phyloP scores from a whole-genome alignment of 2,329 filamentous ascomycete species.

The Monilinia aucupariae region DNA sequence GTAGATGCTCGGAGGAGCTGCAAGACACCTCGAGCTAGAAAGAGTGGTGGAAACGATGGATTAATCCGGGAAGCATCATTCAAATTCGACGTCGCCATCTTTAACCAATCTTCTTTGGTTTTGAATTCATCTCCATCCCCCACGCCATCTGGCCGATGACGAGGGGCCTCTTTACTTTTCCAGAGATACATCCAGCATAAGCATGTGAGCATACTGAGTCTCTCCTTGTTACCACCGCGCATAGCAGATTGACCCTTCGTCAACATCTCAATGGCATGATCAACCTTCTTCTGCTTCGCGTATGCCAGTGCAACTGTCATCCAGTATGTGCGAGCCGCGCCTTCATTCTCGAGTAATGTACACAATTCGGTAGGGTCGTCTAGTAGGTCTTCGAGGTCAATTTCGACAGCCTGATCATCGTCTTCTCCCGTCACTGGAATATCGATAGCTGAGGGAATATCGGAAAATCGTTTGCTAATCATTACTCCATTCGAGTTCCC shows the following conservation, averaged over 20 bases:
- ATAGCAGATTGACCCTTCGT: constrained; percentile 59
- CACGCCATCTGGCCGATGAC: constrained; percentile 58
- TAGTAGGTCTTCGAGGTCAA: constrained; percentile 82
- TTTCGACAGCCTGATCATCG: constrained; percentile 72
- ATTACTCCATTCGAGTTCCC: constrained; percentile 23
- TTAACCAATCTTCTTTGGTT: constrained; percentile 90
- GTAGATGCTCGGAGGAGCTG: constrained; percentile 83
- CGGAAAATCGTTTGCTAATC: constrained; percentile 49
- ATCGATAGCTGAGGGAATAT: constrained; percentile 61
- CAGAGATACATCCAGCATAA: constrained; percentile 67
- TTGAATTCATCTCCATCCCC: constrained; percentile 62
- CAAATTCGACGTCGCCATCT: constrained; percentile 80
- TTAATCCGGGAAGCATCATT: constrained; percentile 96
- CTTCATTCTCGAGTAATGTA: constrained; percentile 89
- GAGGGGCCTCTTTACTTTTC: constrained; percentile 63
- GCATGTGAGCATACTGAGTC: constrained; percentile 59
- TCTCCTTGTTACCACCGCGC: constrained; percentile 57
- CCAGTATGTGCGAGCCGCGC: constrained; percentile 88
- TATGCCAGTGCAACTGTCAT: constrained; percentile 97
- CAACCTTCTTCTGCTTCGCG: constrained; percentile 89
- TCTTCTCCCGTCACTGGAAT: constrained; percentile 61
- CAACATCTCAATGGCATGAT: constrained; percentile 71
- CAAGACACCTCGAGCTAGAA: constrained; percentile 84
- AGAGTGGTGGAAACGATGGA: constrained; percentile 84
- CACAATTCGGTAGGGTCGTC: constrained; percentile 95